Conservation (phyloP, 345 rosid genomes). For the Euclidium syriacum region DNA sequence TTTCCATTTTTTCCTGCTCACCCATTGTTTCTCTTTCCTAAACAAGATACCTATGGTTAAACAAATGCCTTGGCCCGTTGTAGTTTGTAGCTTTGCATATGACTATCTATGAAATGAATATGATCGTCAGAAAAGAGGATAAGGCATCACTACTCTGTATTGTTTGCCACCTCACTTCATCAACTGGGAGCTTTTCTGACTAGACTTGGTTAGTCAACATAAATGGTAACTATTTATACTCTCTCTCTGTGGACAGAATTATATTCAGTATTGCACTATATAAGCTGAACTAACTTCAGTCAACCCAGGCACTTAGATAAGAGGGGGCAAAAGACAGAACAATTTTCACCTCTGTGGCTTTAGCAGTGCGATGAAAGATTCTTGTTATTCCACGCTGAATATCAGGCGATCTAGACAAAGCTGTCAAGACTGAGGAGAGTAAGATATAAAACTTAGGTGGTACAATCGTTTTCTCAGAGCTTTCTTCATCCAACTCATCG, state of each 20-base stretch:
- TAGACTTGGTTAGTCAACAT: not conserved
- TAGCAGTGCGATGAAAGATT: conserved; percentile 86
- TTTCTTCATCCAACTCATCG: conserved; percentile 35
- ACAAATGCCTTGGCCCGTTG: not conserved
- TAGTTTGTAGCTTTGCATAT: not conserved
- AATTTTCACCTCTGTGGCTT: conserved; percentile 70
- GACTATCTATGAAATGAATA: conserved; percentile 11
- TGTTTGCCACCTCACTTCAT: not conserved
- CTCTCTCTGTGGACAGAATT: not conserved
- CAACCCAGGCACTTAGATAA: not conserved
- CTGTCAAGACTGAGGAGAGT: conserved; percentile 69
- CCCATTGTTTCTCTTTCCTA: not conserved
- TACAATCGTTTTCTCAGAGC: conserved; percentile 32
- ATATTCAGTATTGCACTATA: not conserved
- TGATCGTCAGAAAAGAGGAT: not conserved
- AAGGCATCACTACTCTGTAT: not conserved
- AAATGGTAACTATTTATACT: not conserved
- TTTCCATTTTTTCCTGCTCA: not conserved
- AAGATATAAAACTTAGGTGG: conserved; percentile 46
- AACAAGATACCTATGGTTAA: not conserved
- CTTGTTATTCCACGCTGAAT: conserved; percentile 96
- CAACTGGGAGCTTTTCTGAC: not conserved
- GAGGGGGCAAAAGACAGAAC: conserved; percentile 12
- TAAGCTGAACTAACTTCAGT: not conserved
- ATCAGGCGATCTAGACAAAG: conserved; percentile 73